Evolutionary conservation across 2,329 filamentous ascomycete genomes (phyloP).

Genomic region (Aspergillus fijiensis): DNA sequence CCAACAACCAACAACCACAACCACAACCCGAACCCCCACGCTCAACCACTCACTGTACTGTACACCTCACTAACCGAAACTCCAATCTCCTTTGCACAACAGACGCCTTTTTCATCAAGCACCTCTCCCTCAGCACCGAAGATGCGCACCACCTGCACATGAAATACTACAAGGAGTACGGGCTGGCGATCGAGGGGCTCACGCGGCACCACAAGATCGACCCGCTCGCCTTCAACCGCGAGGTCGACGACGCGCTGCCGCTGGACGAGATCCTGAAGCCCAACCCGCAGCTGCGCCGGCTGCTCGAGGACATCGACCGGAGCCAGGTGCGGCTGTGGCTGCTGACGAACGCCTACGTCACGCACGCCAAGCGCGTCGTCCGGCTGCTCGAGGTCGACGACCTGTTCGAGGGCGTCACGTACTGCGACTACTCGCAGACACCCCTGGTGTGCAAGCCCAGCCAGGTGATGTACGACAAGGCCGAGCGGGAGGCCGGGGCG

Average conservation of each 20-base stretch:
- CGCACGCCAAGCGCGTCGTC: constrained; percentile 79
- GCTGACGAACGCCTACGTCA: constrained; percentile 94
- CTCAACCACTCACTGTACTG: no score
- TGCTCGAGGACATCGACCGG: constrained; percentile 80
- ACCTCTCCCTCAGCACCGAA: constrained; percentile 70
- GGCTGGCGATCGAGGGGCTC: constrained; percentile 93
- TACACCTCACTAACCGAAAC: no score
- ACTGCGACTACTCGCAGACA: constrained; percentile 76
- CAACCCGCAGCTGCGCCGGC: constrained; percentile 67
- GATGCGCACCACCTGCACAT: constrained; percentile 85
- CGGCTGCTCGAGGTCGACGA: constrained; percentile 78
- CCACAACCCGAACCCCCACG: neutral
- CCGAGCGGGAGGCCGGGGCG: constrained; percentile 79
- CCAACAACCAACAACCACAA: neutral
- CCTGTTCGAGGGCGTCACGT: constrained; percentile 91
- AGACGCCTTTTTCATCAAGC: constrained; percentile 63
- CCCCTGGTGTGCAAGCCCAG: constrained; percentile 86
- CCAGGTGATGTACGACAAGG: constrained; percentile 79
- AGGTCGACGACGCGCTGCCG: constrained; percentile 92
- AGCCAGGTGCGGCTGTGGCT: constrained; percentile 87
- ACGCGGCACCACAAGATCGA: constrained; percentile 94
- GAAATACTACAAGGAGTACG: constrained; percentile 94
- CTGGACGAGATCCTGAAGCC: constrained; percentile 81
- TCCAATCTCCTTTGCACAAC: neutral
- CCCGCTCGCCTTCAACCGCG: constrained; percentile 86